Conservation (phyloP, 2,329 filamentous ascomycete species). For the Stagonosporopsis cucurbitacearum region DNA sequence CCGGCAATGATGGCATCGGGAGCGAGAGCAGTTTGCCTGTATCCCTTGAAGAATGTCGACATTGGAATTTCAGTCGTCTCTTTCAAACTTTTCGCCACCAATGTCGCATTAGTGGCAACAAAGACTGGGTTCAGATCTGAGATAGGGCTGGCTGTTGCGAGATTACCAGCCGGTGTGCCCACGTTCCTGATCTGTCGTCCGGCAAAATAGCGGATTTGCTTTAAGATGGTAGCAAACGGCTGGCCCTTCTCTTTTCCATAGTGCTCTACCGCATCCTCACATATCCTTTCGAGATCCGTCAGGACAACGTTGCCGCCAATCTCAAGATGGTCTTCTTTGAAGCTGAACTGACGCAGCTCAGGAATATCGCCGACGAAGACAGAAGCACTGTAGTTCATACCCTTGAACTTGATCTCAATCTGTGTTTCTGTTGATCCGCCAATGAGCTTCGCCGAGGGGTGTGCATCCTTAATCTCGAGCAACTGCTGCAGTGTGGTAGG, state of each 20-base stretch:
- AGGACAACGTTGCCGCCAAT: constrained; percentile 92
- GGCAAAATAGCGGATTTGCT: constrained; percentile 93
- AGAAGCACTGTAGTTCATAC: constrained; percentile 84
- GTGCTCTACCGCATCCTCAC: constrained; percentile 76
- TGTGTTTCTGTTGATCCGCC: constrained; percentile 96
- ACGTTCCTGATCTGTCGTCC: constrained; percentile 96
- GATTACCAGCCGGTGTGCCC: constrained; percentile 93
- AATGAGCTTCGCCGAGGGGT: constrained; percentile 90
- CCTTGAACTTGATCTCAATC: constrained; percentile 98
- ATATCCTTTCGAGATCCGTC: constrained; percentile 88
- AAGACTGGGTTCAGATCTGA: constrained; percentile 96
- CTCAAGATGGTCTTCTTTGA: constrained; percentile 83
- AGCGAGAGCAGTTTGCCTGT: constrained; percentile 81
- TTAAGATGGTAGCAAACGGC: constrained; percentile 87
- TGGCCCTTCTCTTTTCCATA: constrained; percentile 77
- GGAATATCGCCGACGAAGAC: constrained; percentile 93
- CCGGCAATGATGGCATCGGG: constrained; percentile 83
- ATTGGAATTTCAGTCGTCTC: constrained; percentile 87
- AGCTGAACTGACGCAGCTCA: constrained; percentile 81
- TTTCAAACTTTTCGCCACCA: constrained; percentile 78
- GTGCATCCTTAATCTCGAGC: constrained; percentile 85
- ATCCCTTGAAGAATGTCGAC: constrained; percentile 90
- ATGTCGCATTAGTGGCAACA: constrained; percentile 80
- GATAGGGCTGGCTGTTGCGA: constrained; percentile 93
- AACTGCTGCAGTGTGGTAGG: constrained; percentile 87